Evolutionary conservation across 2,329 filamentous ascomycete species (phyloP).

Genomic region (Zymoseptoria tritici): DNA sequence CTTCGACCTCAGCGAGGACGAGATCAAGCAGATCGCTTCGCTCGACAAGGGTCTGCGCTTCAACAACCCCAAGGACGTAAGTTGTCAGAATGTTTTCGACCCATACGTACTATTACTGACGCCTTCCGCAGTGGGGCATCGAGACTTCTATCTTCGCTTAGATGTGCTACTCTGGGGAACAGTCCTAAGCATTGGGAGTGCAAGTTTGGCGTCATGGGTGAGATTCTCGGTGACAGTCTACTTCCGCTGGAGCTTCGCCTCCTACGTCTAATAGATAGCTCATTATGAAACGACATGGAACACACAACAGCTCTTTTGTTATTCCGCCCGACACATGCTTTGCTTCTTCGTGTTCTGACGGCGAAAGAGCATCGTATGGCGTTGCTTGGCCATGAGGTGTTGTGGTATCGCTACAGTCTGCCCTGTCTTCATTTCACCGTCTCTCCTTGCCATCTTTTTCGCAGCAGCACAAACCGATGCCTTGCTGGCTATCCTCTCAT

Average conservation of each 20-base stretch:
- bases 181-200: neutral
- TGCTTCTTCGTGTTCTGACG: neutral
- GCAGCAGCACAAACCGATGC: no score
- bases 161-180: neutral
- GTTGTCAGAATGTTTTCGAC: slow-evolving; percentile 21
- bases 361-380: neutral
- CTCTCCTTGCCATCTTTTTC: neutral
- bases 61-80: slow-evolving; percentile 66
- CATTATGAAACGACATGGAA: neutral
- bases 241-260: neutral
- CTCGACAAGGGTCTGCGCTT: slow-evolving; percentile 64
- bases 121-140: slow-evolving; percentile 8
- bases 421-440: neutral
- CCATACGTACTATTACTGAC: slow-evolving; percentile 20
- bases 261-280: neutral
- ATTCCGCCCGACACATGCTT: neutral
- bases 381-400: neutral
- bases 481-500: neutral
- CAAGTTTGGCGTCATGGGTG: neutral
- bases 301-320: neutral
- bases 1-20: slow-evolving; percentile 59
- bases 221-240: neutral
- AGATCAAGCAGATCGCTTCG: slow-evolving; percentile 58
- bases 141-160: slow-evolving; percentile 9
- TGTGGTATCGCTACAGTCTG: neutral